Evolutionary conservation across 768 basidiomycete genomes (phyloP), one percentile per base, ranked within the genome.

Genomic region (Grammothele lineata): DNA sequence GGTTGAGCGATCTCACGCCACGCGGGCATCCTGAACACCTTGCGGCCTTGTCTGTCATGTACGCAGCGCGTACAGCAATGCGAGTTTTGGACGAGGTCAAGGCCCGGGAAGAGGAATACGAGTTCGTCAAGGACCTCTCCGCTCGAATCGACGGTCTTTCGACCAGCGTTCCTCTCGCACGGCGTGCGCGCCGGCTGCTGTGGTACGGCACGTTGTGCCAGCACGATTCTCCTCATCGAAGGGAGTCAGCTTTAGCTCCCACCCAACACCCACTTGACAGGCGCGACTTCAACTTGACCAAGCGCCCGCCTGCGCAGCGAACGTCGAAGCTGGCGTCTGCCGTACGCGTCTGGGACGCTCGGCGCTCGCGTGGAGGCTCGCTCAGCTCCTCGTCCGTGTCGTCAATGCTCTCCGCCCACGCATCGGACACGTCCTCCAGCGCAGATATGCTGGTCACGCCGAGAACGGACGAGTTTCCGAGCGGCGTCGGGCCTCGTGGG

Each of bases 61-160:
- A 83, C 50, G 77, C 83, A 3, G 84, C 81, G 15, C 81, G 87
- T 48, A 67, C 83, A 53, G 76, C 85, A 35, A 81, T 94, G 49
- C 77, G 80, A 22, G 83, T 85, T 2, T 77, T 96, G 67, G 81
- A 83, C 33, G 91, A 92, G 57, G 90, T 94, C 53, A 92, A 93
- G 59, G 66, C 76, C 10, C 78, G 89, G 17, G 92, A 94, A 63
- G 89, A 92, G 42, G 89, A 92, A 51, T 90, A 93, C 60, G 81
- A 83, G n/a, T 65, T 79, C 30, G 70, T 89, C 26, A 87, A 86
- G 61, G 64, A 72, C 17, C 71, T 90, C 17, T 67, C 79, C 12
- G 61, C 66, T 5, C 74, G 76, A 0, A 78, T 94, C 50, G 69
- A 75, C 19, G 85, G 85, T 1, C 60, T 88, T 4, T 74, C 81